These are phyloP conservation scores for Mucor velutinosus DNA, from an alignment of 371 early-diverging fungal genomes.

Conservation along the genomic window DNA sequence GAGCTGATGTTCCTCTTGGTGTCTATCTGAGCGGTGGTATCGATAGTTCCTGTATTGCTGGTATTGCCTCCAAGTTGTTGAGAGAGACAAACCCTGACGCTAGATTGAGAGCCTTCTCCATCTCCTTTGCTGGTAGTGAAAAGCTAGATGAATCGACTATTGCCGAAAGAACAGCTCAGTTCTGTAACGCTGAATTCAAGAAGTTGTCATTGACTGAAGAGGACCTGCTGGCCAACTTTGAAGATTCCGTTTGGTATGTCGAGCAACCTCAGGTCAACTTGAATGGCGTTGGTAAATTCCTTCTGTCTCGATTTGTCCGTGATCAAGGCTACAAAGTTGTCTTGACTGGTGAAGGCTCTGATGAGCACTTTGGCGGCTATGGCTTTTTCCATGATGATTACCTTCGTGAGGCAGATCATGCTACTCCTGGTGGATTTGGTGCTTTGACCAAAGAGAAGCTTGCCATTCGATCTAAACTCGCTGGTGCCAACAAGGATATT, in stretches of 20 bases:
- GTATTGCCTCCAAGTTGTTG: constrained; percentile 30
- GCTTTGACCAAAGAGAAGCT: constrained; percentile 9
- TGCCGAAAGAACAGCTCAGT: constrained; percentile 27
- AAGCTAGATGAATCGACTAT: constrained; percentile 20
- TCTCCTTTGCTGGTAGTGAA: constrained; percentile 20
- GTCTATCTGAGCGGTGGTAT: constrained; percentile 27
- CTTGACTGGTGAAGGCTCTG: constrained; percentile 69
- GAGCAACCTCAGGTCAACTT: constrained; percentile 19
- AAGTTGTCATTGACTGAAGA: constrained; percentile 14
- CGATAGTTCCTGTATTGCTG: constrained; percentile 26
- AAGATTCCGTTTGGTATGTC: constrained; percentile 27
- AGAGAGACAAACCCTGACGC: constrained; percentile 58
- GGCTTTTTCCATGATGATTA: constrained; percentile 49
- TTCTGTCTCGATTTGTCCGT: constrained; percentile 22
- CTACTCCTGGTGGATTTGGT: constrained; percentile 23
- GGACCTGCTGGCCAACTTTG: constrained; percentile 9
- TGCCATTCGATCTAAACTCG: background rate
- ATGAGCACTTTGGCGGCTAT: constrained; percentile 70
- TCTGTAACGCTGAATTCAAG: constrained; percentile 16
- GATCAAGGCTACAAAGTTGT: constrained; percentile 49
- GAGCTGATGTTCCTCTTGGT: constrained; percentile 27
- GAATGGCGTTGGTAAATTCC: constrained; percentile 1
- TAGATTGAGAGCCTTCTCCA: constrained; percentile 17
- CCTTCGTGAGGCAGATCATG: constrained; percentile 20
- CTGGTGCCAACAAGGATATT: background rate